Evolutionary conservation across 176 grass and related monocot genomes (phyloP), one percentile per base, ranked within the genome.

Genomic region (Pontederia crassipes): DNA sequence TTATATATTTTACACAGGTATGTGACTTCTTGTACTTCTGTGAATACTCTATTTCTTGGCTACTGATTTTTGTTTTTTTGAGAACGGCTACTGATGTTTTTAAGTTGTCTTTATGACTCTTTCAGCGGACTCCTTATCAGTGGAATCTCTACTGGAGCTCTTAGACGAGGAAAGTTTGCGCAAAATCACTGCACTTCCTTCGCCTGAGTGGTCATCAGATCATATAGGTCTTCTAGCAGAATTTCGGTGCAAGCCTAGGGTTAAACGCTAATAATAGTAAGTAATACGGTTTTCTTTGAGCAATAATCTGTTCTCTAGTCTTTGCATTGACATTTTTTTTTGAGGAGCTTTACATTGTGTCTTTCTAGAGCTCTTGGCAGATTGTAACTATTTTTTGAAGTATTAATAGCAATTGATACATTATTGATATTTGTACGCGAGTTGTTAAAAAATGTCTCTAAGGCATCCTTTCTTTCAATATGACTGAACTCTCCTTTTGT

Each of bases 1-100:
- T 80, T 99, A 93, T 62, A 99, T 99, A 81, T 99, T 99, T 85
- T 99, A 99, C 69, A 93, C 94, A 59, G 94, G 94, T 99, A 69
- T 55, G 35, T 67, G 50, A 24, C 49, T 53, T 61, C 8, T 64
- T 64, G 7, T 64, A 45, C 10, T 51, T 15, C 10, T 13, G 4
- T 49, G 28, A 2, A 49, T 59, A 11, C 9, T 12, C 8, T 29
- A 18, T 54, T 13, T 57, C 58, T 32, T 72, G 16, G 49, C 12
- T 9, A n/a, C 45, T 20, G 11, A 11, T n/a, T n/a, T n/a, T n/a
- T 46, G 4, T 17, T 35, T 46, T 69, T 10, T n/a, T n/a, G n/a
- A n/a, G n/a, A n/a, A n/a, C n/a, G 16, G 49, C 12, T 9, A n/a
- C 45, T 20, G 11, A 11, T 46, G 4, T 17, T 35, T 46, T 69